A percentile compares a stretch with the other conserved stretches of the same genome.
Conservation (phyloP, 306 rosid genomes). For the Quercus bicolor region DNA sequence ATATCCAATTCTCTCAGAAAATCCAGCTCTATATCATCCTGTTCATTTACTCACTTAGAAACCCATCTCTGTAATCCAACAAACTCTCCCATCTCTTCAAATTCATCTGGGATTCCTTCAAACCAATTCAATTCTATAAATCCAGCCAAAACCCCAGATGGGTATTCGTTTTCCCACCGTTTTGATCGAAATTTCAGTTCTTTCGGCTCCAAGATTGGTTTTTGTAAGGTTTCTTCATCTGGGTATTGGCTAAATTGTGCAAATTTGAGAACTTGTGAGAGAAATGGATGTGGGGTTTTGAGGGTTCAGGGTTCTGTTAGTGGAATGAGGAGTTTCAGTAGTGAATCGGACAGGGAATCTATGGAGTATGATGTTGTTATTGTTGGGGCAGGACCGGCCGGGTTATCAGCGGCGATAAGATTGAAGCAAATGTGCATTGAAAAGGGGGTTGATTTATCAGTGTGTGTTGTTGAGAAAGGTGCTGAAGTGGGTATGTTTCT, state of each 20-base stretch:
- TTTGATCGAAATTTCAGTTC: slow-evolving; percentile 14
- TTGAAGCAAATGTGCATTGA: slow-evolving; percentile 74
- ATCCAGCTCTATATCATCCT: background rate
- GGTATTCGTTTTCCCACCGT: slow-evolving; percentile 11
- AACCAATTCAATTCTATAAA: background rate
- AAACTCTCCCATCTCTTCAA: background rate
- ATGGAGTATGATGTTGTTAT: slow-evolving; percentile 85
- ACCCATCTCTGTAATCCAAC: slow-evolving; percentile 8
- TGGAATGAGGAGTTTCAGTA: slow-evolving; percentile 40
- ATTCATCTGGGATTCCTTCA: background rate
- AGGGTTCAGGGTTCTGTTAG: background rate
- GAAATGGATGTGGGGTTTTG: background rate
- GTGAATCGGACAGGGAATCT: slow-evolving; percentile 55
- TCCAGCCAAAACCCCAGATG: background rate
- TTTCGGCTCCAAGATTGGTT: slow-evolving; percentile 7
- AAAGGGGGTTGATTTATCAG: slow-evolving; percentile 59
- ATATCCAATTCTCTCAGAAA: slow-evolving; percentile 28
- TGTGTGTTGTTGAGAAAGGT: slow-evolving; percentile 92
- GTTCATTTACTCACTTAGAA: background rate
- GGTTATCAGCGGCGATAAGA: slow-evolving; percentile 86
- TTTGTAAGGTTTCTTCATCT: slow-evolving; percentile 11
- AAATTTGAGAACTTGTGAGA: background rate
- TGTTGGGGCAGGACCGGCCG: slow-evolving; percentile 96
- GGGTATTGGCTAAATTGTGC: slow-evolving; percentile 16
- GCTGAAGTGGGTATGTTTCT: slow-evolving; percentile 77